phyloP scores from a whole-genome alignment of 257 asterid genomes.

The Solanum arcanum region DNA sequence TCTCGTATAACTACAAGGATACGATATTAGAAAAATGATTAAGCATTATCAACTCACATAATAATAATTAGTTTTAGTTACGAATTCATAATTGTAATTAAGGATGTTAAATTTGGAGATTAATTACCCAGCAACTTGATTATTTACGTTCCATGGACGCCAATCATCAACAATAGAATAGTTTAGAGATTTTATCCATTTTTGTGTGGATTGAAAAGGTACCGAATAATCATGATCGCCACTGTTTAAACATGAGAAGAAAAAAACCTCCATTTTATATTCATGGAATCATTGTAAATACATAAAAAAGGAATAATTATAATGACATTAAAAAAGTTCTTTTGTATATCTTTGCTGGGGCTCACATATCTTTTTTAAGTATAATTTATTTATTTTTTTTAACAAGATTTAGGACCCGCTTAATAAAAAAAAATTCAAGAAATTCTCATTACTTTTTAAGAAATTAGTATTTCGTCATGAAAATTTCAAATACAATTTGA shows the following conservation, averaged over 20 bases:
- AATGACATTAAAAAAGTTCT: neutral
- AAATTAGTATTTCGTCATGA: too few species aligned
- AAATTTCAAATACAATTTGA: too few species aligned
- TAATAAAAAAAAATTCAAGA: too few species aligned
- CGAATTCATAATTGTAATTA: neutral
- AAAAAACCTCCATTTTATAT: neutral
- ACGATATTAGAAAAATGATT: neutral
- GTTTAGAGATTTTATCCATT: constrained; percentile 28
- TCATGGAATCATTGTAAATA: neutral
- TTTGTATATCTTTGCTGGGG: neutral
- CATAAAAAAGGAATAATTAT: too few species aligned
- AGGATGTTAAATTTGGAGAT: neutral
- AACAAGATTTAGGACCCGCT: too few species aligned
- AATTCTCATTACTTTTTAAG: too few species aligned
- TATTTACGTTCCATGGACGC: constrained; percentile 21
- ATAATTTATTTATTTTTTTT: neutral
- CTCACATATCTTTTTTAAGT: neutral
- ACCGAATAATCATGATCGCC: constrained; percentile 9
- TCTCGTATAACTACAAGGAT: neutral
- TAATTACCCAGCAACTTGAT: constrained; percentile 25
- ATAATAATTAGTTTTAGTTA: neutral
- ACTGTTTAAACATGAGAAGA: neutral
- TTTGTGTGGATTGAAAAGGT: constrained; percentile 24
- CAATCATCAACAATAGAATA: constrained; percentile 26
- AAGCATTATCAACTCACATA: neutral